These are phyloP conservation scores for Skeletonema potamos DNA, from an alignment of 108 stramenopile species.

Conservation along the genomic window DNA sequence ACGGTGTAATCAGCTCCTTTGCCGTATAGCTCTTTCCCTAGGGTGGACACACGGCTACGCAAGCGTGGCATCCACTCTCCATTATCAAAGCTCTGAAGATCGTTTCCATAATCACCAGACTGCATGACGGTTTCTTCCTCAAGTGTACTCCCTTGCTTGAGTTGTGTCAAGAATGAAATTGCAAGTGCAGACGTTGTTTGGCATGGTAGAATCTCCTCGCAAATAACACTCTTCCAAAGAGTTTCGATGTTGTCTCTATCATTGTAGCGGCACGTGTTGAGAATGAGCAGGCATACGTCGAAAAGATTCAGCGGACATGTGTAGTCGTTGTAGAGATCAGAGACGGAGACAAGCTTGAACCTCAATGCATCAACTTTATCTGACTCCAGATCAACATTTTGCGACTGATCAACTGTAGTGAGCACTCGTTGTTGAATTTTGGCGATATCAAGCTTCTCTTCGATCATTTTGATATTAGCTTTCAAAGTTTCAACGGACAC, in stretches of 20 bases:
- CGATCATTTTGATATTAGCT: slow-evolving; percentile 31
- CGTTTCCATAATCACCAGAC: slow-evolving; percentile 6
- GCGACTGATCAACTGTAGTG: slow-evolving; percentile 50
- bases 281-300: slow-evolving; percentile 73
- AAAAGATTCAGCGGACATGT: slow-evolving; percentile 63
- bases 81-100: slow-evolving; percentile 60
- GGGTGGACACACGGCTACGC: slow-evolving; percentile 44
- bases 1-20: slow-evolving; percentile 68
- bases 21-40: slow-evolving; percentile 71
- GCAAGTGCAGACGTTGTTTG: slow-evolving; percentile 49
- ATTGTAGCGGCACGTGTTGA: slow-evolving; percentile 60
- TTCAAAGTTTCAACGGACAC: slow-evolving; percentile 33
- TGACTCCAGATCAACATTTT: slow-evolving; percentile 41
- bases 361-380: slow-evolving; percentile 51
- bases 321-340: slow-evolving; percentile 80
- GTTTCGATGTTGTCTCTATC: slow-evolving; percentile 50
- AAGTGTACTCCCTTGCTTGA: slow-evolving; percentile 51
- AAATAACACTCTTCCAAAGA: slow-evolving; percentile 77
- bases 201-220: slow-evolving; percentile 76
- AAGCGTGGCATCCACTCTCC: slow-evolving; percentile 70
- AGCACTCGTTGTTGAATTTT: slow-evolving; percentile 69
- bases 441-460: slow-evolving; percentile 72
- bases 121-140: slow-evolving; percentile 35
- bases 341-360: slow-evolving; percentile 53
- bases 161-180: slow-evolving; percentile 40